Evolutionary conservation across 208 protist species (phyloP), one percentile per base, ranked within the genome.

Genomic region (Tritrichomonas foetus): DNA sequence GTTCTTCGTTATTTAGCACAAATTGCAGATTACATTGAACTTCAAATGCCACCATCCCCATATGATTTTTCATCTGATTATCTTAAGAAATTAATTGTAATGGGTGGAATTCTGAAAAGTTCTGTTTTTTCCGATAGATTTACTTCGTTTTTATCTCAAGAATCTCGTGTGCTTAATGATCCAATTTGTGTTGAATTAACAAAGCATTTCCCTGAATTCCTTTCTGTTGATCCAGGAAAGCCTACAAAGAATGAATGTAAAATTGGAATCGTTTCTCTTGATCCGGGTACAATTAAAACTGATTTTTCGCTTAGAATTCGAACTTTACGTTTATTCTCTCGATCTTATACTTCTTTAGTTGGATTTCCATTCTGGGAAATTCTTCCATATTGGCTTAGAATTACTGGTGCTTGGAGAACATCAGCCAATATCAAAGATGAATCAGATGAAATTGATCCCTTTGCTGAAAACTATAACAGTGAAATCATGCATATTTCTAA

Each of bases 311-410:
- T 20, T 9, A 53, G 44, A n/a, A 57, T 89, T 20, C 5, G 25
- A 27, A 89, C 27, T 8, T 50, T 89, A 30, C 25, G 47, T 57
- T n/a, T 47, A 22, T 89, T 89, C 20, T 25, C 47, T n/a, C 41
- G 78, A 13, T 27, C 44, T 47, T 89, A 89, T 16, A 57, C 33
- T 1, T 61, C 47, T 53, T 30, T 89, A 5, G 78, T 47, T 47
- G 78, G 78, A 11, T 89, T 89, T 47, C 78, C 78, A 36, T 89
- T 89, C 47, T 89, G 78, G 78, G 47, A 89, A 89, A 57, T 89
- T 27, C 16, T 89, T 11, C 78, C 78, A 44, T 33, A 53, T n/a
- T 89, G 78, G 78, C 41, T 89, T n/a, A 89, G 78, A 50, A 53
- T 89, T 57, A 53, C 41, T 3, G 47, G 47, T 39, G 25, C 47